Percentiles rank a stretch among this genome's conserved stretches.
Evolutionary conservation across 352 stramenopile species (phyloP).

Genomic region (Elongisporangium undulatum): DNA sequence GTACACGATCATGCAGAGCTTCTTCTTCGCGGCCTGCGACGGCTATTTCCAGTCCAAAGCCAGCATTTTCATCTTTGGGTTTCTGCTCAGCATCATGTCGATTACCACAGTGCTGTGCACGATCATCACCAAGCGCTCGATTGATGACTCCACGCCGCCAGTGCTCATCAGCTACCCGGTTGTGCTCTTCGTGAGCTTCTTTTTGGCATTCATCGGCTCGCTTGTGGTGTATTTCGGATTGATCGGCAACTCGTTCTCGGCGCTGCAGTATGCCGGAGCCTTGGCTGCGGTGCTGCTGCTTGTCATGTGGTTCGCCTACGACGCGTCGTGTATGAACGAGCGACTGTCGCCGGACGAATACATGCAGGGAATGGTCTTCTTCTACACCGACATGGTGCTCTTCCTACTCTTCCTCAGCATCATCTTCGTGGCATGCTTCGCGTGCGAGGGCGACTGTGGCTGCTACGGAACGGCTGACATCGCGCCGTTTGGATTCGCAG

Average conservation of each 20-base stretch:
- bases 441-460: conserved; percentile 68
- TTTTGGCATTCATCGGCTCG: conserved; percentile 49
- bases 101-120: conserved; percentile 57
- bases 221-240: conserved; percentile 60
- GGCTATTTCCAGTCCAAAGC: conserved; percentile 51
- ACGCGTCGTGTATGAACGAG: conserved; percentile 77
- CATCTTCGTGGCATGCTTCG: conserved; percentile 74
- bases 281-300: conserved; percentile 54
- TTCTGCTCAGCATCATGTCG: conserved; percentile 57
- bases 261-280: conserved; percentile 46
- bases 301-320: conserved; percentile 81
- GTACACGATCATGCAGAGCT: conserved; percentile 56
- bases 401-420: conserved; percentile 76
- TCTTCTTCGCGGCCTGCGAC: conserved; percentile 58
- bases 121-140: conserved; percentile 31
- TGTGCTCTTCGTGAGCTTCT: conserved; percentile 45
- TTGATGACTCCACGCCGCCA: conserved; percentile 20
- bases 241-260: conserved; percentile 45
- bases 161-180: conserved; percentile 58
- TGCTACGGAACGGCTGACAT: conserved; percentile 74
- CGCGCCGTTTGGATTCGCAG: conserved; percentile 32
- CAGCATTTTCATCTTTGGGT: conserved; percentile 62
- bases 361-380: conserved; percentile 83
- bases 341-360: conserved; percentile 72
- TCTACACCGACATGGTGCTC: conserved; percentile 81